Base-by-base conservation (phyloP, 2,329 filamentous ascomycete species). In the Cladosporium oxysporum region DNA sequence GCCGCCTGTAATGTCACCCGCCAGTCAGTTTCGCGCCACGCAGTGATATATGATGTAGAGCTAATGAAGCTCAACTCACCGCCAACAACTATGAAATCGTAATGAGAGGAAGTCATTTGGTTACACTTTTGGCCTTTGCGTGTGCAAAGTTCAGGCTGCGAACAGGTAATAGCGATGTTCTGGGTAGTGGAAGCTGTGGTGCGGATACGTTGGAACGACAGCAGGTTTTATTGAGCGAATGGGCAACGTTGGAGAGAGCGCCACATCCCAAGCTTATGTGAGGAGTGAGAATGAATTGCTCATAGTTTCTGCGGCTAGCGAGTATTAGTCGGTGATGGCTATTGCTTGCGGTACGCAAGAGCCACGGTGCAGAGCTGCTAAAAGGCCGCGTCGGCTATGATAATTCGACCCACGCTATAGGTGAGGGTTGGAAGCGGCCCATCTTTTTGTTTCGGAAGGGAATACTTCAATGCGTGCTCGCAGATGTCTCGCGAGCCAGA, bases 1-100 rank as follows among this genome's bases (percentile, higher is more conserved):
- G n/a, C 88, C 87, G 67, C 81, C 86, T 87, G 66, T 16, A 37
- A 60, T 37, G 5, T 10, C 14, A 44, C 7, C 23, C 28, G 18
- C 16, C 29, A 58, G 28, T 49, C 31, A 64, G 58, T 66, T 35
- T 64, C 16, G 21, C n/a, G 11, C 21, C 21, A 58, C 33, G 5
- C 37, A 26, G 28, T 49, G 28, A 29, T 8, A 33, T 18, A 11
- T 12, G 5, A 18, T 35, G 18, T 26, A 21, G 23, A 44, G 23
- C 16, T 26, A 47, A 16, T 33, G 26, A 14, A 50, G 11, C 16
- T 16, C 10, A 31, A 66, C 74, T 64, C 72, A 79, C 79, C 76
- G 59, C 79, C 79, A 35, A 81, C 76, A n/a, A 81, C 74, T 35
- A 81, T 74, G 64, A 80, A 80, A 65, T 80, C 78, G 53, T 69